These are phyloP conservation scores for Backusella liffmaniae DNA, from an alignment of 192 early-diverging fungal species.

Conservation along the genomic window DNA sequence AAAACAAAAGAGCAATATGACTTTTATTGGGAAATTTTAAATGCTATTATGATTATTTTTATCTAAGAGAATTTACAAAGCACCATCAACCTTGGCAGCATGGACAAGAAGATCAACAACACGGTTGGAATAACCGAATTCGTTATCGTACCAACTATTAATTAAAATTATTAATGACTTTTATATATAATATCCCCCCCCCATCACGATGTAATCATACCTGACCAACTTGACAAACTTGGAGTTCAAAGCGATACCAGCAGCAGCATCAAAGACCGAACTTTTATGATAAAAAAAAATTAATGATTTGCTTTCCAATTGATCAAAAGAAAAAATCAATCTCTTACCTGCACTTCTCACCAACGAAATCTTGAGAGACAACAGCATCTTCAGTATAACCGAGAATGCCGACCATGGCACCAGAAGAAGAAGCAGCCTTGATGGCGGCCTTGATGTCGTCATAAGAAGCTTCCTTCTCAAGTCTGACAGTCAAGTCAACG, in stretches of 20 bases:
- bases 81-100: constrained; percentile 50
- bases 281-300: constrained; percentile 65
- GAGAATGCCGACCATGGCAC: constrained; percentile 82
- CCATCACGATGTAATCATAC: constrained; percentile 77
- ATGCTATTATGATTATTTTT: not conserved
- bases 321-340: constrained; percentile 82
- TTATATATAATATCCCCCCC: constrained; percentile 74
- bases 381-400: constrained; percentile 95
- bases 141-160: constrained; percentile 88
- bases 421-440: constrained; percentile 82
- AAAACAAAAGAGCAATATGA: constrained; percentile 4
- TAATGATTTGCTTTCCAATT: constrained; percentile 17
- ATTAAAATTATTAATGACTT: constrained; percentile 96
- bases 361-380: constrained; percentile 95
- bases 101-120: constrained; percentile 83
- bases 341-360: constrained; percentile 76
- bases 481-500: constrained; percentile 94
- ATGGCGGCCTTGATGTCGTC: constrained; percentile 86
- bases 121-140: constrained; percentile 89
- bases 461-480: constrained; percentile 90
- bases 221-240: constrained; percentile 93
- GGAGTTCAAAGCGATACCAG: constrained; percentile 92
- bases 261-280: constrained; percentile 95
- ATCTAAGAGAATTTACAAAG: constrained; percentile 16
- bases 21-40: not conserved